Evolutionary conservation across 768 basidiomycete genomes (phyloP), one percentile per base, ranked within the genome.

Genomic region (Lepiota brunneoincarnata): DNA sequence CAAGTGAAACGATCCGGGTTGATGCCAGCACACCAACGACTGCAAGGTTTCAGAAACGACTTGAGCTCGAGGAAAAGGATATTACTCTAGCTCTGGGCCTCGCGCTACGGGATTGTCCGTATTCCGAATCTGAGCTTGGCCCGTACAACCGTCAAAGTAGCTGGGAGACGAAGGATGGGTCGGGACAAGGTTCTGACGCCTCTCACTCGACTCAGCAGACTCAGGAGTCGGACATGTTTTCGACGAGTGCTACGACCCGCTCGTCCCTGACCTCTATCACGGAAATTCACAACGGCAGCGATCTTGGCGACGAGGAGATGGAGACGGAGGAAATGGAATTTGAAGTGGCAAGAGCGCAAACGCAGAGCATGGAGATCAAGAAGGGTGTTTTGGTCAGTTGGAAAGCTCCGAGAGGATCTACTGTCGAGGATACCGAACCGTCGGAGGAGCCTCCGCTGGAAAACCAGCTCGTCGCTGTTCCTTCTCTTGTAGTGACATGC

Each of bases 331-430:
- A 63, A 24, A 53, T 58, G 48, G 64, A 64, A 1, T 79, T 75
- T 57, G 78, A 80, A 56, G 67, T 80, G 41, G 71, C 69, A 58
- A 71, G 76, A 11, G 79, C 70, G 2, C 78, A 75, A 44, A 74
- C 77, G 43, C 75, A 72, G 61, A 82, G 78, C 56, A 67, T 82
- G 62, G 76, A 79, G 60, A 67, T 80, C 56, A 75, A 78, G 64
- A 74, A 71, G 61, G 78, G 75, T 3, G 67, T 77, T 42, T 59
- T 81, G 23, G 59, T 80, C 28, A 66, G 71, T 56, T 75, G 58
- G 54, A 60, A 39, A 43, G 18, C 17, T 12, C 21, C 20, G 42
- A 28, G 36, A 43, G 34, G 24, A 40, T 37, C 31, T 6, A 26
- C 50, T 26, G 20, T 49, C 6, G 45, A 51, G 20, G 24, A 41